Conservation (phyloP, 371 early-diverging fungal species). For the Umbelopsis sp. region DNA sequence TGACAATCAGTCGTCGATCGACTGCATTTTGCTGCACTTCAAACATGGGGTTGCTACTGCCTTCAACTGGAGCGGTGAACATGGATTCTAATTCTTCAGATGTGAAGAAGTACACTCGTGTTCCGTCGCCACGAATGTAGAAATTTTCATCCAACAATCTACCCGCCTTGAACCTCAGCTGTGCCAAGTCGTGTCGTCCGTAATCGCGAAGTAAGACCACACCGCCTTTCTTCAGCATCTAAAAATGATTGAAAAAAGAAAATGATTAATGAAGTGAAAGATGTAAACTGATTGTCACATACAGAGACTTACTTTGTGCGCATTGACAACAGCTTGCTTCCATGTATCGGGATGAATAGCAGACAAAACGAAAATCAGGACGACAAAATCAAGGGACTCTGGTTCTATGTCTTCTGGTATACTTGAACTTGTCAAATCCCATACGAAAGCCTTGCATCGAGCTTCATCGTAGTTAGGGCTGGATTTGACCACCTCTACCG, state of each 20-base stretch:
- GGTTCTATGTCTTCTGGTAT: conserved; percentile 66
- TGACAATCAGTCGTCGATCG: conserved; percentile 94
- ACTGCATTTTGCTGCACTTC: conserved; percentile 85
- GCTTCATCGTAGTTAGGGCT: conserved; percentile 59
- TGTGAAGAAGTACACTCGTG: conserved; percentile 69
- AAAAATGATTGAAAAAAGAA: background rate
- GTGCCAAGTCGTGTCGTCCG: conserved; percentile 85
- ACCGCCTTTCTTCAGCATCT: conserved; percentile 77
- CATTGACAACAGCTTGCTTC: conserved; percentile 69
- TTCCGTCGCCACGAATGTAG: conserved; percentile 90
- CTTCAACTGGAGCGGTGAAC: conserved; percentile 33
- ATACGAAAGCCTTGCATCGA: conserved; percentile 80
- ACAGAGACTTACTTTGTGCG: conserved; percentile 47
- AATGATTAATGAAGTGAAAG: background rate
- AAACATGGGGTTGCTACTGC: conserved; percentile 39
- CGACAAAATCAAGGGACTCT: conserved; percentile 75
- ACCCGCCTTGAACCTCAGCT: conserved; percentile 77
- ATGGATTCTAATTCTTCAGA: conserved; percentile 58
- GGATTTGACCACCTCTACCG: conserved; percentile 74
- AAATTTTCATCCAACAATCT: conserved; percentile 67
- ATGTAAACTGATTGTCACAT: background rate
- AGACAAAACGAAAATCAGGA: conserved; percentile 81
- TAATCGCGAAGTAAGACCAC: conserved; percentile 88
- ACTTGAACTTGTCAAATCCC: conserved; percentile 72
- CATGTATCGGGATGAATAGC: conserved; percentile 85